Evolutionary conservation across 257 asterid genomes (phyloP).

Genomic region (Knoxia roxburghii): DNA sequence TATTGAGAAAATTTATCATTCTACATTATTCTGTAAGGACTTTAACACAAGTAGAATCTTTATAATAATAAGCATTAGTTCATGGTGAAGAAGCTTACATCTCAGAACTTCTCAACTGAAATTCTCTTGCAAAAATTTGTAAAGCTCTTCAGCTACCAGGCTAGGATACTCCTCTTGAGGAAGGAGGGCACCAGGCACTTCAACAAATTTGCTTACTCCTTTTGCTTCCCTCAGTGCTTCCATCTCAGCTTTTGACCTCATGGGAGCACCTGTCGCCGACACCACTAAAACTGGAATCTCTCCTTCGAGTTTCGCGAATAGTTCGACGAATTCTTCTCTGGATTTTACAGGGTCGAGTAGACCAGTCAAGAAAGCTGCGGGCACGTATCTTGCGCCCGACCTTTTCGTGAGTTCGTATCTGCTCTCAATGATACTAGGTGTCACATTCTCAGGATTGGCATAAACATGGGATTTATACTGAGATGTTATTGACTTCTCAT

Average conservation of each 20-base stretch:
- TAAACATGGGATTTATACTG: conserved; percentile 96
- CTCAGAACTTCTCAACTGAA: conserved; percentile 16
- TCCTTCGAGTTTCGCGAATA: conserved; percentile 63
- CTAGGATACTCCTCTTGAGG: conserved; percentile 94
- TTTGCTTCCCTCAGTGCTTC: conserved; percentile 80
- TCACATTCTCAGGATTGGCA: conserved; percentile 83
- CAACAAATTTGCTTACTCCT: conserved; percentile 67
- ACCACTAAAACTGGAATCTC: conserved; percentile 58
- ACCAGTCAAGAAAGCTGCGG: conserved; percentile 95
- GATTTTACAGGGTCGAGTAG: conserved; percentile 81
- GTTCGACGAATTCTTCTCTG: conserved; percentile 69
- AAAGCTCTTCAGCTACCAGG: conserved; percentile 68
- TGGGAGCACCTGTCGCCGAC: conserved; percentile 60
- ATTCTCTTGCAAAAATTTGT: conserved; percentile 54
- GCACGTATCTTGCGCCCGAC: conserved; percentile 86
- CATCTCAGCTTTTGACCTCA: conserved; percentile 97
- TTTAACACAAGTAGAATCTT: too few species aligned
- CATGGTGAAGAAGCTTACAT: background rate
- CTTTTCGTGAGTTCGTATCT: conserved; percentile 76
- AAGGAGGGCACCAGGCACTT: conserved; percentile 81
- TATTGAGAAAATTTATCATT: too few species aligned
- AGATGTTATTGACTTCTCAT: conserved; percentile 80
- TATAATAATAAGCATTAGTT: too few species aligned
- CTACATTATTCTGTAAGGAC: too few species aligned
- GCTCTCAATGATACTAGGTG: conserved; percentile 57